phyloP scores from a whole-genome alignment of 257 asterid species.

The Solanum chilense region DNA sequence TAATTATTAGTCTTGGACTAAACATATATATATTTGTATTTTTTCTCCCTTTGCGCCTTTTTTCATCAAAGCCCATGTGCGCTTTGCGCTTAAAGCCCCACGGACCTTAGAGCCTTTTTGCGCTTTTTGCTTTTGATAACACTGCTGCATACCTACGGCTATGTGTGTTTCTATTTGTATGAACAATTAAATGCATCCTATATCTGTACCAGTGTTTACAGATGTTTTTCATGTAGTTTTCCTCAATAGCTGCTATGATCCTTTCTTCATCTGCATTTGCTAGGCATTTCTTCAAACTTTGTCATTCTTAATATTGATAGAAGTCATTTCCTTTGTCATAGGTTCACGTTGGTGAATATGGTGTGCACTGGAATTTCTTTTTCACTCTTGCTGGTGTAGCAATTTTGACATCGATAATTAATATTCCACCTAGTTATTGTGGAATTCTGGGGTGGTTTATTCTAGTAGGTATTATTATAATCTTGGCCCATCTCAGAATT shows the following conservation, averaged over 20 bases:
- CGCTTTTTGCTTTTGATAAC: too few species aligned
- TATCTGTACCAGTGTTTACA: not conserved
- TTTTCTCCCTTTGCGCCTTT: too few species aligned
- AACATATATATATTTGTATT: too few species aligned
- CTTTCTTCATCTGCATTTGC: not conserved
- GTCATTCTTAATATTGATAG: not conserved
- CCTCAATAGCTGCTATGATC: not conserved
- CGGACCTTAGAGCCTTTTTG: too few species aligned
- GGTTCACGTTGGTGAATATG: slow-evolving; percentile 98
- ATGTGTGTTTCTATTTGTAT: not conserved
- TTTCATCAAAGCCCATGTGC: too few species aligned
- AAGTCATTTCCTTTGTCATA: slow-evolving; percentile 9
- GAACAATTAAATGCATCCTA: not conserved
- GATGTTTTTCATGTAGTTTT: not conserved
- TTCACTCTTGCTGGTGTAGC: slow-evolving; percentile 94
- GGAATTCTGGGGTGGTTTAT: slow-evolving; percentile 61
- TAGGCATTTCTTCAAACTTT: not conserved
- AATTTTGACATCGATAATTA: slow-evolving; percentile 54
- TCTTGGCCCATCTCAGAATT: not conserved
- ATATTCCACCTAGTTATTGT: slow-evolving; percentile 49
- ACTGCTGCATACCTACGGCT: not conserved
- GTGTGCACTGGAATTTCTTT: slow-evolving; percentile 98
- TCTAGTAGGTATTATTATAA: slow-evolving; percentile 49
- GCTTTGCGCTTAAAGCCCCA: too few species aligned
- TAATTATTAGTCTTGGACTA: too few species aligned